Base-by-base conservation (phyloP, 2,329 filamentous ascomycete species). In the Penicillium brevicompactum region DNA sequence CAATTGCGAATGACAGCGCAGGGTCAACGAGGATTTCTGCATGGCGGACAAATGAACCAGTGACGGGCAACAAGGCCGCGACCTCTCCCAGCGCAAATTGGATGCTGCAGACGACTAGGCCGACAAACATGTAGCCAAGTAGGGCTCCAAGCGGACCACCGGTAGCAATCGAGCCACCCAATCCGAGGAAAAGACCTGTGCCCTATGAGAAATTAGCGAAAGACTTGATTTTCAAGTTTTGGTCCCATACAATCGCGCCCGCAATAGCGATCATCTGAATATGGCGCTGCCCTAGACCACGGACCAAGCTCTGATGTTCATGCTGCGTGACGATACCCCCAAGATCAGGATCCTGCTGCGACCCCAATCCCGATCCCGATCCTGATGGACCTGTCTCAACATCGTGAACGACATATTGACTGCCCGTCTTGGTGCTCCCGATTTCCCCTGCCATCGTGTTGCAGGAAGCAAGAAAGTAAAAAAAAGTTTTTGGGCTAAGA, bases 11-110 rank as follows among this genome's bases (percentile, higher is more conserved):
- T 4, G 77, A 76, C 40, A 80, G 64, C 0, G 79, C 79, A 7
- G 80, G 80, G 60, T 84, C 81, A 9, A 80, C 71, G 55, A 83
- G 72, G 64, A 82, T 71, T 70, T 82, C 72, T 44, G 80, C 73
- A 74, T 83, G 70, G 60, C 80, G 68, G 1, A 80, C 78, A 57
- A 82, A 81, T 0, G 73, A 77, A 45, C 81, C 80, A 3, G 77
- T 81, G 4, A 83, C 74, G 0, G 81, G 81, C 3, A 83, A 63
- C 16, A 83, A 67, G 0, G 81, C 79, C 3, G 78, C 76, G 45
- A 82, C 74, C 63, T 83, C 81, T 41, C 80, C 81, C 16, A 82
- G 69, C 0, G 78, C 79, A 51, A 81, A 77, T 46, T 82, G 78
- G 5, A 83, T 80, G 4, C 76, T 74, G 57, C 78, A 81, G 1